Evolutionary conservation across 805 yeast genomes (phyloP), one percentile per base, ranked within the genome.

Genomic region (Kuraishia molischiana): DNA sequence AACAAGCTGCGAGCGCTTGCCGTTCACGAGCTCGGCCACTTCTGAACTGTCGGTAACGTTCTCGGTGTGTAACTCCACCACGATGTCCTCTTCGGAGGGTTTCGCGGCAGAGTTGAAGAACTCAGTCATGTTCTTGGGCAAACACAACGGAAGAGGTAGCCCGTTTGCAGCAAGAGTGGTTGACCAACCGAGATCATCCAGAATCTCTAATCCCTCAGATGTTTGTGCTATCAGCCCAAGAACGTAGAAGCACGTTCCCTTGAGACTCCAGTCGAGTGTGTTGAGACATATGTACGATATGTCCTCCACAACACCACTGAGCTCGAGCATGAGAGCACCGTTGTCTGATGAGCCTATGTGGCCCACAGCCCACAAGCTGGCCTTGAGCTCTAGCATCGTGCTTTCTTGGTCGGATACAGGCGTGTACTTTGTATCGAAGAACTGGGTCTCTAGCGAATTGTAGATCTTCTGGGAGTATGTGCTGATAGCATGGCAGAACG

Each of bases 291-390:
- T 63, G 8, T 56, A 58, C 2, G 78, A 62, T 10, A 90, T 65
- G 34, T 74, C 72, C 43, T 67, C 66, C 29, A 75, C 65, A 39
- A 75, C 58, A 2, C 72, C 71, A 17, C 53, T 34, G 20, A 43
- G 34, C 43, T 77, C 85, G 28, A 78, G 48, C 32, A 79, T 59
- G 14, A 68, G 62, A 14, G 82, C 76, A 0, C 97, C 97, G 37
- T 69, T 60, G 8, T 71, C 70, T 1, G 86, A 73, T 1, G 87
- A 73, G 2, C 89, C 89, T 22, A 89, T 76, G 48, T 79, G 78
- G 0, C 96, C 97, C 24, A 85, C 66, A 2, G 94, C 79, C 97
- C 97, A 90, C 26, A 90, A 49, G 24, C 81, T 74, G 9, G 89
- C 84, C 51, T 85, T 85, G 19, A 90, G 55, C 43, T 67, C 69